phyloP scores from a whole-genome alignment of 768 basidiomycete species.

The Hygrocybe punicea region DNA sequence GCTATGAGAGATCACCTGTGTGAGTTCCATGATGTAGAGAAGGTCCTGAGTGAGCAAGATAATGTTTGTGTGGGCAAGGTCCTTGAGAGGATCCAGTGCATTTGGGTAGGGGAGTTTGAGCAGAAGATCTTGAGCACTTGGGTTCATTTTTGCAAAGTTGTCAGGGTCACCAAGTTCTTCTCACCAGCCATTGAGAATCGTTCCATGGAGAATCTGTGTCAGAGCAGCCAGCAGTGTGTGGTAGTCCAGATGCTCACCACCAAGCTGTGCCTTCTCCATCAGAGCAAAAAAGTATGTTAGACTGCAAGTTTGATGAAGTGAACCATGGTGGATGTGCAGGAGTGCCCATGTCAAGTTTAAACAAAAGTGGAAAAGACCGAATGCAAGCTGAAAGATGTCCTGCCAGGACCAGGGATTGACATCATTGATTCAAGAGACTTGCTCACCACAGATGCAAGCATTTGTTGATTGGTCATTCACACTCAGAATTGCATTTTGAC shows the following conservation, averaged over 20 bases:
- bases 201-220: slow-evolving; percentile 31
- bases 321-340: slow-evolving; percentile 28
- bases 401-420: slow-evolving; percentile 20
- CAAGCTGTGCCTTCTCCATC: slow-evolving; percentile 31
- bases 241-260: slow-evolving; percentile 33
- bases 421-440: slow-evolving; percentile 15
- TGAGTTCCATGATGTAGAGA: too few relatives aligned
- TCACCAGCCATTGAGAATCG: slow-evolving; percentile 33
- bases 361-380: slow-evolving; percentile 33
- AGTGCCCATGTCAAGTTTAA: slow-evolving; percentile 36
- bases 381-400: slow-evolving; percentile 22
- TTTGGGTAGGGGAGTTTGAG: too few relatives aligned
- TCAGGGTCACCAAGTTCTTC: slow-evolving; percentile 5
- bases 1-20: too few relatives aligned
- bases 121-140: not conserved
- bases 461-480: too few relatives aligned
- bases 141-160: not conserved
- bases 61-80: too few relatives aligned
- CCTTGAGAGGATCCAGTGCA: too few relatives aligned
- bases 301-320: slow-evolving; percentile 18
- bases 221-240: slow-evolving; percentile 28
- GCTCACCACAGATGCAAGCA: not conserved
- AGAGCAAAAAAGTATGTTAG: slow-evolving; percentile 30
- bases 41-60: too few relatives aligned
- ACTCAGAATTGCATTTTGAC: slow-evolving; percentile 3